Evolutionary conservation across 176 grass and related monocot genomes (phyloP).

Genomic region (Phoenix roebelenii): DNA sequence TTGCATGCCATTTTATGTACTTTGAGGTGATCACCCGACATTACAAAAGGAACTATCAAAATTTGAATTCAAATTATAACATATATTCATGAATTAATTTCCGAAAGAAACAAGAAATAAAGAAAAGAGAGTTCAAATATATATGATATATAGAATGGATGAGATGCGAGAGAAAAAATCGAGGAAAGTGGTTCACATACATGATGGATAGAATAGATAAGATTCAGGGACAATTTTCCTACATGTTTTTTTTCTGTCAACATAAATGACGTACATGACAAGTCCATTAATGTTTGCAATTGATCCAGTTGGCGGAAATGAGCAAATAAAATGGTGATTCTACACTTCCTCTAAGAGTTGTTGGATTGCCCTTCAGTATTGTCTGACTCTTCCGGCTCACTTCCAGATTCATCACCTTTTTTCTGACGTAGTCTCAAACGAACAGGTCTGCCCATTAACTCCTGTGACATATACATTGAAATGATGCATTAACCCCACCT

Average conservation of each 20-base stretch:
- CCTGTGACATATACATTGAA: constrained; percentile 32
- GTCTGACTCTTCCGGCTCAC: constrained; percentile 3
- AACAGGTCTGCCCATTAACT: constrained; percentile 73
- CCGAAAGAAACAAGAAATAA: too few relatives aligned
- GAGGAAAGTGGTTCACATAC: too few relatives aligned
- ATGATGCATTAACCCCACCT: background rate
- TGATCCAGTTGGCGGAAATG: background rate
- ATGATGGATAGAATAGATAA: too few relatives aligned
- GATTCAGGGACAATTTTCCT: too few relatives aligned
- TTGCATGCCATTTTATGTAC: too few relatives aligned
- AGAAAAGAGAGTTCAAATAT: too few relatives aligned
- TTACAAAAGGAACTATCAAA: too few relatives aligned
- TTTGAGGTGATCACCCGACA: too few relatives aligned
- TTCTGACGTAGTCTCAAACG: constrained; percentile 41
- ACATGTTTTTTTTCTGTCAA: background rate
- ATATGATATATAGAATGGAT: too few relatives aligned
- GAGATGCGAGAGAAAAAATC: too few relatives aligned
- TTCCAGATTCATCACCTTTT: constrained; percentile 33
- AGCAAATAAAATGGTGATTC: background rate
- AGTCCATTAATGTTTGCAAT: background rate
- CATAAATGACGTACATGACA: background rate
- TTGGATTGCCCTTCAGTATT: constrained; percentile 23
- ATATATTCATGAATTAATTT: too few relatives aligned
- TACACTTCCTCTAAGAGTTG: constrained; percentile 13
- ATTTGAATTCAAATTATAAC: too few relatives aligned